Base-by-base conservation (phyloP, 768 basidiomycete genomes). In the Hericium erinaceus region DNA sequence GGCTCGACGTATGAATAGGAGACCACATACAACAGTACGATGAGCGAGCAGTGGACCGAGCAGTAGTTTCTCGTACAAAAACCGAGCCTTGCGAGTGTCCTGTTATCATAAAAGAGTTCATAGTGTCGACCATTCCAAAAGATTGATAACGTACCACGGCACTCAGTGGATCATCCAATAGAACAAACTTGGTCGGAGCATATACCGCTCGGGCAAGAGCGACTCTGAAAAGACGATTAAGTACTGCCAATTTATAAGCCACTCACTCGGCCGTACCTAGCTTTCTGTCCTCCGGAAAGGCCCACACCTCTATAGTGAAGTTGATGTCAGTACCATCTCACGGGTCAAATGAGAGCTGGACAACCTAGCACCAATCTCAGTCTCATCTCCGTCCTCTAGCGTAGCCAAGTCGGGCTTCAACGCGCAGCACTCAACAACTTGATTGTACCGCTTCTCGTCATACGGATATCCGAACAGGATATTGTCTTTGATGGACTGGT, bases 191-290 rank as follows among this genome's bases (percentile, higher is more conserved):
- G 0, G 68, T 62, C 0, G 65, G 69, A 57, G 86, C 83, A 68
- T 92, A 93, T 0, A 90, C 84, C 0, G 91, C 90, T 13, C 91
- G 81, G 10, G 90, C 91, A 10, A 93, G 77, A 0, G 89, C 89
- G 16, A 92, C 87, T 61, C 87, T 85, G n/a, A 52, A 56, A 22
- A 52, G 20, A n/a, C 8, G 44, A 46, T 46, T 46, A 46, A 46
- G n/a, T 5, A 46, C 44, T 20, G 22, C 7, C 3, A 15, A 33
- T 33, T 33, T 33, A 33, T 33, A 50, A 50, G 11, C 0, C 6
- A 7, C 16, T 46, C 61, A 83, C n/a, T 4, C 2, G 5, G 15
- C 60, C 73, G 58, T 62, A 83, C 84, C 86, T 74, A 55, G 88
- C 87, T 68, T 92, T 92, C 71, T 92, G 89, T 6, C 90, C 90